Percentiles rank a stretch among this genome's conserved stretches.
Conservation (phyloP, 164 flowering plant genomes). For the Vitis cinerea region DNA sequence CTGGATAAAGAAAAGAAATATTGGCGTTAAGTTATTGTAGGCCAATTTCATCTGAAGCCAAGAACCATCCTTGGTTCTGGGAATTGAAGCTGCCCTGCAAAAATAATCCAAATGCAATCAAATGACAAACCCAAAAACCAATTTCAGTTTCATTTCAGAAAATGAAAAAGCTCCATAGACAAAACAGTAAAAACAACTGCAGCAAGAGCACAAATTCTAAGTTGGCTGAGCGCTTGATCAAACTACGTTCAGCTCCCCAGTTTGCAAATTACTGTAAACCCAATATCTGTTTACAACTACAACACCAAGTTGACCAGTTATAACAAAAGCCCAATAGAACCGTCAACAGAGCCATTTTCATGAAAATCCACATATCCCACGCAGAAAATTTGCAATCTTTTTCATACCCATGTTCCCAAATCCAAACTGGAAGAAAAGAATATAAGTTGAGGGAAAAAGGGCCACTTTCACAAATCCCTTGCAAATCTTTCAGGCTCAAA, state of each 20-base stretch:
- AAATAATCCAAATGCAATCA: slow-evolving; percentile 4
- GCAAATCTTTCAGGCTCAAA: no score
- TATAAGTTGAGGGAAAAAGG: no score
- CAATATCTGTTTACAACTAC: neutral
- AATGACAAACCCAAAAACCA: neutral
- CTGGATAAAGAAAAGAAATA: slow-evolving; percentile 38
- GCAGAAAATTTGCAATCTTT: neutral
- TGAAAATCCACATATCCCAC: neutral
- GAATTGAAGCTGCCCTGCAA: slow-evolving; percentile 51
- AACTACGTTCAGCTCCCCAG: no score
- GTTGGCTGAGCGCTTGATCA: no score
- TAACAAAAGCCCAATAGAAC: neutral
- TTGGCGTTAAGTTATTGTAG: slow-evolving; percentile 37
- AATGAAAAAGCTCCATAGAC: no score
- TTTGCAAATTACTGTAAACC: neutral
- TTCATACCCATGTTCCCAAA: neutral
- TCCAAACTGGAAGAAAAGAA: neutral
- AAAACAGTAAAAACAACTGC: neutral
- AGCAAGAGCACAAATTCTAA: neutral
- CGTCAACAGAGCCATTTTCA: neutral
- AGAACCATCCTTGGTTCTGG: slow-evolving; percentile 38
- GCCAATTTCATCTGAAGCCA: slow-evolving; percentile 49
- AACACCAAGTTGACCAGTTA: neutral
- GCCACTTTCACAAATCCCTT: neutral
- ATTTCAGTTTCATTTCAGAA: no score